Evolutionary conservation across 2,329 filamentous ascomycete genomes (phyloP), one percentile per base, ranked within the genome.

Genomic region (Metarhizium humberi): DNA sequence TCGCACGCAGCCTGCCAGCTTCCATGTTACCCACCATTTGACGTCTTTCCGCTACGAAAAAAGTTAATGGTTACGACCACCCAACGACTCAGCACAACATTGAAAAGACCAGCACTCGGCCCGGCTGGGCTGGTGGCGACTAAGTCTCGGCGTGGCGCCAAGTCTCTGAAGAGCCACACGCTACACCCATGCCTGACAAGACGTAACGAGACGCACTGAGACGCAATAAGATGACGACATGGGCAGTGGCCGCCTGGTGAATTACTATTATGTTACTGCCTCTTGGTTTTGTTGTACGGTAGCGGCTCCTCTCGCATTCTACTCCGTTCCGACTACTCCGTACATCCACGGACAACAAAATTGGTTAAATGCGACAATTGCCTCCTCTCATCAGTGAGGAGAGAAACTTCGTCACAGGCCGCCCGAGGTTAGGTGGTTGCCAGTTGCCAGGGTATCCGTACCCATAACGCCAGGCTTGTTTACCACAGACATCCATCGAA

Each of bases 91-190:
- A 8, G 34, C 34, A 13, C 8, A 8, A 36, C 34, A 36, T 8
- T 8, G 8, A 10, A 29, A 49, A 20, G 20, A 49, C 20, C 18
- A 49, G 5, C 11, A 25, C 20, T 8, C 25, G 25, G 11, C 46
- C 16, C 13, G 11, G 14, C 46, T 49, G 20, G 16, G 46, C 16
- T 29, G 47, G 48, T 43, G 36, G 47, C 48, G 49, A 55, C 32
- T 34, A 36, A 55, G 53, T 51, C 47, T 50, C 53, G 53, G 40
- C 53, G 18, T 25, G 47, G 36, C 53, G 47, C 47, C 50, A 50
- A 32, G 40, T 43, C 10, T 43, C 40, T 43, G 6, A 3, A 14
- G n/a, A 43, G 10, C 11, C 34, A 36, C 13, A 36, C 34, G 11
- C 2, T 18, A 43, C 40, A 43, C 40, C 40, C 40, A 16, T 43